A percentile compares a stretch with the other conserved stretches of the same genome.
Conservation (phyloP, 768 basidiomycete genomes). For the Trametes meyenii region DNA sequence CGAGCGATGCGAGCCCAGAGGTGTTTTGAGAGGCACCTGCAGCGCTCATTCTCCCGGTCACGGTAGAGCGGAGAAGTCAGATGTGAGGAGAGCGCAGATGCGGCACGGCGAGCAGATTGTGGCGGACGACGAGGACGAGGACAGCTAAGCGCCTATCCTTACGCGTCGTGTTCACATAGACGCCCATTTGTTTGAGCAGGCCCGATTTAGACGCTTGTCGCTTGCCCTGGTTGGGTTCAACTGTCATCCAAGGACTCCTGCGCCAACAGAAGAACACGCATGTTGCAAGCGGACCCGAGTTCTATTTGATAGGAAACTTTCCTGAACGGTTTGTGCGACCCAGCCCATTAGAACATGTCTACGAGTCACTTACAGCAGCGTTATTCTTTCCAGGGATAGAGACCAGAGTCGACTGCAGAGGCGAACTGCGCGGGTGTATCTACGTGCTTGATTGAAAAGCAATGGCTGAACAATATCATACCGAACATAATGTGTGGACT, state of each 20-base stretch:
- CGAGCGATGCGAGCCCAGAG: constrained; percentile 5
- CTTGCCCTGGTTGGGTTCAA: no score
- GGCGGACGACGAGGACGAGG: constrained; percentile 14
- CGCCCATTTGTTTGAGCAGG: constrained; percentile 9
- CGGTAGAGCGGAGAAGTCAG: background rate
- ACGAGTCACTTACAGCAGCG: no score
- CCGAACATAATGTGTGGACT: constrained; percentile 4
- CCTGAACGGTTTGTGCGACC: no score
- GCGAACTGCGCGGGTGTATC: no score
- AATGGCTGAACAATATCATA: background rate
- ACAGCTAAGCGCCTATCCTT: constrained; percentile 3
- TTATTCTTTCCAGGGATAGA: no score
- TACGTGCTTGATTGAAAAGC: no score
- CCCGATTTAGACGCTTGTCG: background rate
- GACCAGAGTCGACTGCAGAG: no score
- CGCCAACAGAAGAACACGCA: no score
- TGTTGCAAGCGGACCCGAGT: no score
- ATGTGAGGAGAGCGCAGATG: background rate
- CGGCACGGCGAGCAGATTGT: background rate
- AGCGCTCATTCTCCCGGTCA: background rate
- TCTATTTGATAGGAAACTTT: no score
- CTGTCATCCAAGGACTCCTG: no score
- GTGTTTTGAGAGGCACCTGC: constrained; percentile 10
- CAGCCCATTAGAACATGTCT: no score
- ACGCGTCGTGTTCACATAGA: constrained; percentile 2